Evolutionary conservation across 2,329 filamentous ascomycete genomes (phyloP), one percentile per base, ranked within the genome.

Genomic region (Pseudogymnoascus sp.): DNA sequence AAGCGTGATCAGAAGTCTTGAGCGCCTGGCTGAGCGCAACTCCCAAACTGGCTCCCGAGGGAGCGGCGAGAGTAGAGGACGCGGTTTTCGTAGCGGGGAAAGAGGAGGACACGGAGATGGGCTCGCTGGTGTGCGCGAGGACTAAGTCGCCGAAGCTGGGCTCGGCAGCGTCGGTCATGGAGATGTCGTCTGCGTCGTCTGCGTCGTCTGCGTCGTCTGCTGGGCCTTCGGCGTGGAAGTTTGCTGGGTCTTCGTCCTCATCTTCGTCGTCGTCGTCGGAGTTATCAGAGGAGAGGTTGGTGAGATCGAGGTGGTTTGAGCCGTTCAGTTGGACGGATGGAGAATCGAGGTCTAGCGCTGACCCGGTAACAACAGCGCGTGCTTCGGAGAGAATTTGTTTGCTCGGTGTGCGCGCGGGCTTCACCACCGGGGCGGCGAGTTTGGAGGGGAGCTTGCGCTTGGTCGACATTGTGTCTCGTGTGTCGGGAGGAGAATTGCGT

Each of bases 1-100:
- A 87, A 67, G 89, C 87, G 66, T 84, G 83, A 77, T 99, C 95
- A 76, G 97, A 95, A 66, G 93, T 97, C 71, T 89, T 89, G 64
- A 99, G 86, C 5, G 95, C 91, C 76, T 97, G 93, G 12, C 92
- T 87, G 65, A 99, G 86, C n/a, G 97, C 91, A 4, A 91, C 96
- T 59, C 90, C 89, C 61, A 99, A 84, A 5, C 93, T 96, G 65
- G 91, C 86, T 65, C 89, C 87, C 11, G 86, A 87, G 11, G 88
- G 89, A 18, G 70, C 63, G n/a, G 68, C 60, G 3, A 70, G 61
- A 21, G 67, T 59, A 36, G 65, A 65, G 26, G 66, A 39, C 4
- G 62, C 62, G 16, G 23, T 39, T 23, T 60, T 39, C 29, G 68
- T 64, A 26, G 72, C 71, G 74, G 82, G 76, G 71, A 84, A 79